phyloP scores from a whole-genome alignment of 257 asterid species.

The Salvia splendens region DNA sequence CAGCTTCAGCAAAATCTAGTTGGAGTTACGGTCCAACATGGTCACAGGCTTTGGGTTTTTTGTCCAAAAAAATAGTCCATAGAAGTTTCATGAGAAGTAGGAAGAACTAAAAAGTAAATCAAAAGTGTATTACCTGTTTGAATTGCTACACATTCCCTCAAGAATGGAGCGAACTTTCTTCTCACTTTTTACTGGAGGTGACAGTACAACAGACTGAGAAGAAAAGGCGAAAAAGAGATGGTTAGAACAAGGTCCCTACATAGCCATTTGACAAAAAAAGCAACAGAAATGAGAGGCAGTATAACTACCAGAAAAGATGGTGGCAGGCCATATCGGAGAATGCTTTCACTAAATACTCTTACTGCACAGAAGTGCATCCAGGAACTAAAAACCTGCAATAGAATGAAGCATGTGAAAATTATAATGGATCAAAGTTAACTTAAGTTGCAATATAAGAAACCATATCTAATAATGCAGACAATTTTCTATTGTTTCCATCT shows the following conservation, averaged over 20 bases:
- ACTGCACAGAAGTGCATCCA: slow-evolving; percentile 98
- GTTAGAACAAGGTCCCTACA: not conserved
- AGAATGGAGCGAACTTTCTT: slow-evolving; percentile 85
- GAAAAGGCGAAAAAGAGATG: not conserved
- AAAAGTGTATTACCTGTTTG: slow-evolving; percentile 62
- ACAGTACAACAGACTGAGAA: slow-evolving; percentile 78
- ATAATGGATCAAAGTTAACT: not conserved
- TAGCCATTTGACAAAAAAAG: slow-evolving; percentile 17
- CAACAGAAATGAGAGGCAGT: slow-evolving; percentile 1
- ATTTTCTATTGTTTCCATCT: slow-evolving; percentile 7
- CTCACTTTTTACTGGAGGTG: slow-evolving; percentile 82
- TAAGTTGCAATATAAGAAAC: slow-evolving; percentile 7
- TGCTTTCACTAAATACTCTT: slow-evolving; percentile 83
- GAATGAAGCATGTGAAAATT: slow-evolving; percentile 1
- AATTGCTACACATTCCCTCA: slow-evolving; percentile 67
- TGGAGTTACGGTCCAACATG: slow-evolving; percentile 4
- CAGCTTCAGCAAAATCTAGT: slow-evolving; percentile 11
- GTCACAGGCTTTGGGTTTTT: not conserved
- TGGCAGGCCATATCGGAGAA: slow-evolving; percentile 84
- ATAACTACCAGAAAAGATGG: slow-evolving; percentile 63
- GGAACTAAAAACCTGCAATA: slow-evolving; percentile 81
- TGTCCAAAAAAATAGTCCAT: not conserved
- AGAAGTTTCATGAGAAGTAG: slow-evolving; percentile 17
- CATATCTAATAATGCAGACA: not conserved
- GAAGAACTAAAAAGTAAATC: slow-evolving; percentile 17